phyloP scores from a whole-genome alignment of 106 monocot genomes.

The Platanthera guangdongensis region DNA sequence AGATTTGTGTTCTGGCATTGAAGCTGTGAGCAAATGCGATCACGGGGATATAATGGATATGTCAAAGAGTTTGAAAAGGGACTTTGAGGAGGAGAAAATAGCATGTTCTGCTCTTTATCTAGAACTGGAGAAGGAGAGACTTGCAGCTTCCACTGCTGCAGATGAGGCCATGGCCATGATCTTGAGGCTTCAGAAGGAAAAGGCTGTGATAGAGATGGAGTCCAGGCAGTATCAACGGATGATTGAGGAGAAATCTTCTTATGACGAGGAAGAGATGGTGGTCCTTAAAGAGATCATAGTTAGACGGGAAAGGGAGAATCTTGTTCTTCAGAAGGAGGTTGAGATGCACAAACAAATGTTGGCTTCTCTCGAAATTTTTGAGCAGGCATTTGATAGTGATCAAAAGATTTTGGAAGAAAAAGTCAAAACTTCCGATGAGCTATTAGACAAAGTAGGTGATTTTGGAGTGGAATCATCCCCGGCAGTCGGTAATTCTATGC shows the following conservation, averaged over 20 bases:
- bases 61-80: conserved; percentile 32
- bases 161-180: conserved; percentile 99
- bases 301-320: conserved; percentile 61
- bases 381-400: conserved; percentile 8
- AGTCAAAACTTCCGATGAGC: conserved; percentile 10
- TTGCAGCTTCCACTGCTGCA: conserved; percentile 64
- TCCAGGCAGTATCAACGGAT: conserved; percentile 68
- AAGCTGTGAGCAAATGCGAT: not conserved
- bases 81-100: conserved; percentile 41
- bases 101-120: conserved; percentile 38
- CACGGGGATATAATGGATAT: conserved; percentile 1
- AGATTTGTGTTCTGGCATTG: not conserved
- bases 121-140: conserved; percentile 94
- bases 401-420: conserved; percentile 4
- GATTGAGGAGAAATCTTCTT: conserved; percentile 72
- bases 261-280: conserved; percentile 79
- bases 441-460: not conserved
- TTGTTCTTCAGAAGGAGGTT: conserved; percentile 59
- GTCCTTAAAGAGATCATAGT: conserved; percentile 85
- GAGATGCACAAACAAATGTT: conserved; percentile 43
- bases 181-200: conserved; percentile 79
- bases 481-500: not conserved
- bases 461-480: not conserved
- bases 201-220: conserved; percentile 79
- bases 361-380: conserved; percentile 2